phyloP scores from a whole-genome alignment of 805 yeast genomes.

The Citeromyces nyonsensis region DNA sequence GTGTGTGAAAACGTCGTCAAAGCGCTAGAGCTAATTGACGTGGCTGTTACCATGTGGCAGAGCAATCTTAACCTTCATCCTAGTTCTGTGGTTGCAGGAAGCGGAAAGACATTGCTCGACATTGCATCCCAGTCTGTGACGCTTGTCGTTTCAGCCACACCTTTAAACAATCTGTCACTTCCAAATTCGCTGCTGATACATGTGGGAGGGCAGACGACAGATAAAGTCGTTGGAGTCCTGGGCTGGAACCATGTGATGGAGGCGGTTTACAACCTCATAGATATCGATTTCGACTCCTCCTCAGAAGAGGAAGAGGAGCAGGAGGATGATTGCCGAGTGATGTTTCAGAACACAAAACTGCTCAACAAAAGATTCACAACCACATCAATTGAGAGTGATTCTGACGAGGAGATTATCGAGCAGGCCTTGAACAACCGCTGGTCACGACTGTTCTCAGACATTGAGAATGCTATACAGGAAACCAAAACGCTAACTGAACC shows the following conservation, averaged over 20 bases:
- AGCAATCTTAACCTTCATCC: too few relatives aligned
- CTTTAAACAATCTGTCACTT: too few relatives aligned
- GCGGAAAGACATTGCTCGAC: too few relatives aligned
- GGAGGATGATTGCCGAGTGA: neutral
- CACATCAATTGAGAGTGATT: constrained; percentile 4
- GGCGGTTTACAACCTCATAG: constrained; percentile 2
- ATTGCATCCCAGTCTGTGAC: too few relatives aligned
- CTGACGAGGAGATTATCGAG: constrained; percentile 4
- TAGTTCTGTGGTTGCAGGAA: too few relatives aligned
- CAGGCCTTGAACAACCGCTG: constrained; percentile 4
- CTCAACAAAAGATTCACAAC: constrained; percentile 1
- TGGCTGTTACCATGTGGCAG: too few relatives aligned
- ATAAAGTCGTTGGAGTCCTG: neutral
- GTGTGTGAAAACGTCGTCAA: too few relatives aligned
- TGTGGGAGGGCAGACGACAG: too few relatives aligned
- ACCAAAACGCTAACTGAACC: constrained; percentile 9
- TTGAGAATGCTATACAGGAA: constrained; percentile 8
- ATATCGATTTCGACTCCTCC: constrained; percentile 1
- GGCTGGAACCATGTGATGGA: constrained; percentile 7
- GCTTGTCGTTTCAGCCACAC: too few relatives aligned
- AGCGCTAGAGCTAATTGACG: too few relatives aligned
- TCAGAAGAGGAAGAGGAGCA: constrained; percentile 3
- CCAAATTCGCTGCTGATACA: too few relatives aligned
- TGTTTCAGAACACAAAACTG: neutral
- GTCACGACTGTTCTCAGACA: constrained; percentile 8